phyloP scores from a whole-genome alignment of 139 green algal species.

The Chlorella sp. region DNA sequence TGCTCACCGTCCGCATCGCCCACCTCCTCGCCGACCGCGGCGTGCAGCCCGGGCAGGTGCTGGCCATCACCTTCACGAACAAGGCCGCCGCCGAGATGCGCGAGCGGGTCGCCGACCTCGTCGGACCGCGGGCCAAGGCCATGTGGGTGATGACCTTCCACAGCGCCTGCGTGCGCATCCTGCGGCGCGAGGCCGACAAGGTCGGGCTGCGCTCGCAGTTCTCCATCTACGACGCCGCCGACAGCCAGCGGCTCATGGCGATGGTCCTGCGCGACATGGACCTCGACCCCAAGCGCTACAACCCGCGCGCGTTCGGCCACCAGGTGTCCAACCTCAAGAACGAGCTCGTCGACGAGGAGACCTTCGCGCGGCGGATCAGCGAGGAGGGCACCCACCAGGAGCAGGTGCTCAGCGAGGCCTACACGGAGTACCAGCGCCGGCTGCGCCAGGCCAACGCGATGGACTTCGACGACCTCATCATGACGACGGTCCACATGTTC shows the following conservation, averaged over 20 bases:
- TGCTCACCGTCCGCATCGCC: conserved; percentile 57
- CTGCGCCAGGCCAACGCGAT: conserved; percentile 13
- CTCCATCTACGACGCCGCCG: conserved; percentile 35
- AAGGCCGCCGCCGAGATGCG: conserved; percentile 15
- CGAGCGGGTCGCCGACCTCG: conserved; percentile 10
- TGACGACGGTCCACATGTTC: conserved; percentile 23
- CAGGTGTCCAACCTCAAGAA: no score
- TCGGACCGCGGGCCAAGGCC: conserved; percentile 7
- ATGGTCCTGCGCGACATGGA: no score
- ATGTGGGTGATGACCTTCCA: conserved; percentile 61
- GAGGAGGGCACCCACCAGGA: no score
- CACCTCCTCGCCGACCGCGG: conserved; percentile 53
- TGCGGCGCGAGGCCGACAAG: neutral
- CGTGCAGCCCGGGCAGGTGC: conserved; percentile 76
- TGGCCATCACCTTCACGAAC: no score
- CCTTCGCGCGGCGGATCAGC: no score
- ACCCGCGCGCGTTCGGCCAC: no score
- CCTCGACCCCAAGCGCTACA: no score
- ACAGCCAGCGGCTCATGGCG: conserved; percentile 18
- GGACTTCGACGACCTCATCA: conserved; percentile 40
- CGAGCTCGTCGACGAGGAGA: no score
- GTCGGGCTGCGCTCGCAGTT: conserved; percentile 7
- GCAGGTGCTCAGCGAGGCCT: no score
- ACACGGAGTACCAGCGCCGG: no score
- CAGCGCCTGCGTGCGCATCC: conserved; percentile 20